These are phyloP conservation scores for Emydomyces testavorans DNA, from an alignment of 2,329 filamentous ascomycete species.

Conservation along the genomic window DNA sequence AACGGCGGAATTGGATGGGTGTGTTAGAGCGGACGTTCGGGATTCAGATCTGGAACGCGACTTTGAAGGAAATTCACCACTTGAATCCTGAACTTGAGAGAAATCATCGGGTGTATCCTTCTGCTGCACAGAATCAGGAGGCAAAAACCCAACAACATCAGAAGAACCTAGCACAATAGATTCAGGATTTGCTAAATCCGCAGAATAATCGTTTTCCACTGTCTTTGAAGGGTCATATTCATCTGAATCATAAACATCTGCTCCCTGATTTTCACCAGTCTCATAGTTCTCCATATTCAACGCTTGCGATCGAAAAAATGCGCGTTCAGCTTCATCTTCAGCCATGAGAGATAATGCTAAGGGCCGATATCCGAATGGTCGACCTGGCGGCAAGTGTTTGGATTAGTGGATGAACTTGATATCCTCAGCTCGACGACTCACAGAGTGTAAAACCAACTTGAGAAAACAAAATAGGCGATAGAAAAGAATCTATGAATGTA, in stretches of 20 bases:
- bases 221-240: slow-evolving; percentile 45
- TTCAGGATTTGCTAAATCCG: slow-evolving; percentile 23
- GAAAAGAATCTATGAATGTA: not conserved
- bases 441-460: not conserved
- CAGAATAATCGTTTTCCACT: slow-evolving; percentile 33
- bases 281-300: slow-evolving; percentile 33
- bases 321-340: slow-evolving; percentile 43
- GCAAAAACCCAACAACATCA: slow-evolving; percentile 20
- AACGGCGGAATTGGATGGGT: slow-evolving; percentile 24
- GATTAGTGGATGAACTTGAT: not conserved
- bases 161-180: slow-evolving; percentile 22
- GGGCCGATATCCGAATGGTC: not conserved
- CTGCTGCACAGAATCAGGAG: slow-evolving; percentile 19
- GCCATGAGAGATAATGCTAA: slow-evolving; percentile 32
- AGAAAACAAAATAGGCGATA: not conserved
- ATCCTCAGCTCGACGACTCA: not conserved
- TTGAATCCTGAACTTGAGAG: slow-evolving; percentile 23
- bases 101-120: slow-evolving; percentile 21
- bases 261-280: slow-evolving; percentile 42
- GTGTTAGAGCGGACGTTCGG: slow-evolving; percentile 24
- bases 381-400: not conserved
- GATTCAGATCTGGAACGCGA: slow-evolving; percentile 28
- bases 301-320: slow-evolving; percentile 42
- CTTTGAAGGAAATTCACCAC: slow-evolving; percentile 24
- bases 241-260: slow-evolving; percentile 45